phyloP scores from a whole-genome alignment of 169 alveolate species.

The Nephromyces sp. region DNA sequence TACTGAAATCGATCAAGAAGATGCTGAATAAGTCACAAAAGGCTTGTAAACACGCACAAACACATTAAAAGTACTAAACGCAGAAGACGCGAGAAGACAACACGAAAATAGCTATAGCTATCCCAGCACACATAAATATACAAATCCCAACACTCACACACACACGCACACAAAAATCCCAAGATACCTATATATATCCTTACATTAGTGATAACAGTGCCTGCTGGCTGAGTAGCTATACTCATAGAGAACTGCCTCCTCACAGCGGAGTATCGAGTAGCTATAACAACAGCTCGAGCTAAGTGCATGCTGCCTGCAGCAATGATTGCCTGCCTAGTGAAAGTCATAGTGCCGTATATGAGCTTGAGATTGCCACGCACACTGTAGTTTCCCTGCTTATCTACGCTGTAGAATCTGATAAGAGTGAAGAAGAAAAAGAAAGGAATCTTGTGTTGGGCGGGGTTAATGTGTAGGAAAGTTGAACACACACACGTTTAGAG shows the following conservation, averaged over 20 bases:
- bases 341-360: conserved; percentile 34
- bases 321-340: conserved; percentile 24
- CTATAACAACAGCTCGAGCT: conserved; percentile 27
- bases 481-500: no score
- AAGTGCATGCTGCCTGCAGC: conserved; percentile 25
- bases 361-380: conserved; percentile 18
- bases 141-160: no score
- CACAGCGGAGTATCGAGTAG: conserved; percentile 10
- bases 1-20: no score
- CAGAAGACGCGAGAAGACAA: neutral
- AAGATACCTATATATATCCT: neutral
- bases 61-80: conserved; percentile 1
- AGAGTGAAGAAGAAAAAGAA: neutral
- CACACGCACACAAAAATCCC: neutral
- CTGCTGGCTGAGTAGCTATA: neutral
- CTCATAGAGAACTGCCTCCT: neutral
- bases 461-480: no score
- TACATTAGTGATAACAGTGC: neutral
- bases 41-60: no score
- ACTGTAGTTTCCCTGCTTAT: conserved; percentile 1
- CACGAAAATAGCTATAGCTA: no score
- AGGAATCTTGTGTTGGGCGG: no score
- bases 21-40: no score
- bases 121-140: no score
- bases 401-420: conserved; percentile 2